Evolutionary conservation across 305 asterid species (phyloP), one percentile per base, ranked within the genome.

Genomic region (Solanum hybrid): DNA sequence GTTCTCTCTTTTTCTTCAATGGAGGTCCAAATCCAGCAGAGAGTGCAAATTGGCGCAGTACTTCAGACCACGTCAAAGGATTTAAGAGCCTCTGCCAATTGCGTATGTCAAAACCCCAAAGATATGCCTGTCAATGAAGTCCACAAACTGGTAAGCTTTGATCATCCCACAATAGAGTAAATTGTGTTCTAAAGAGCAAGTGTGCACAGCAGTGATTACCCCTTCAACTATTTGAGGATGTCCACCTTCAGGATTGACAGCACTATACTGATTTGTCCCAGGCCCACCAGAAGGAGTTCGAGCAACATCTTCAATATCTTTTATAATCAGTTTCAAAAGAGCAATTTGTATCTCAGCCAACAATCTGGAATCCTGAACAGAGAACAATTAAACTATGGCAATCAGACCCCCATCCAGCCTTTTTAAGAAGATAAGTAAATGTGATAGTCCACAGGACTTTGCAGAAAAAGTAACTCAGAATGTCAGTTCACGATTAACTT

Each of bases 281-380:
- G 99, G 98, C 90, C 99, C 99, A 92, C 99, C 98, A 17, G 98
- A 93, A 60, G 99, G 99, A 42, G 98, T 94, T 90, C 99, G 93
- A 88, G 93, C 98, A 91, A 96, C 98, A 94, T 96, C 99, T 93
- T 96, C 99, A 86, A 98, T 95, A 94, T 98, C 99, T 94, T 96
- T 96, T 89, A 98, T 91, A 87, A 98, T 95, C 89, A 96, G 95
- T 89, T 93, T 96, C 66, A 98, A 90, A 88, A 98, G 93, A 79
- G 98, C 93, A 38, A 94, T 94, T 90, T 96, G 98, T 88, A 96
- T 90, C 94, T 98, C 99, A 32, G 96, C 95, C 91, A 98, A 94
- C 89, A 98, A 93, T 92, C 99, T 96, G 73, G 99, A 95, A 89
- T 98, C 99, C 99, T 98, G 95, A 77, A 89, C 89, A 72, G 69